These are phyloP conservation scores for Irpex lacteus DNA, from an alignment of 1,284 basidiomycete species.

Conservation along the genomic window DNA sequence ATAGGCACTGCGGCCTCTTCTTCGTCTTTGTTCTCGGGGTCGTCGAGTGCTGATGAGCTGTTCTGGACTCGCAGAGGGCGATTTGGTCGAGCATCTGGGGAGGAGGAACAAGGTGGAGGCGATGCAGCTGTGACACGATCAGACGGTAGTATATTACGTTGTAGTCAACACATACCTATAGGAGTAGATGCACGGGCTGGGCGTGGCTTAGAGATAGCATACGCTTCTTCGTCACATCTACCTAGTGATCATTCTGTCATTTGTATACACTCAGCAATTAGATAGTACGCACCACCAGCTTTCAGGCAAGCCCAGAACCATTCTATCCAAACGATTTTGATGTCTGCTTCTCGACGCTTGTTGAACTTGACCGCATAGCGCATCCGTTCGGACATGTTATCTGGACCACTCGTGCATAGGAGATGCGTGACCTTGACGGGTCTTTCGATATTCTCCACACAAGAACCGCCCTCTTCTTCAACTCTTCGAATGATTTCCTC, in stretches of 20 bases:
- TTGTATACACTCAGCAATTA: neutral
- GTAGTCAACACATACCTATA: constrained; percentile 8
- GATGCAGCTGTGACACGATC: constrained; percentile 7
- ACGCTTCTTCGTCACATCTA: constrained; percentile 50
- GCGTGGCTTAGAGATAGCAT: constrained; percentile 55
- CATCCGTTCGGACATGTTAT: constrained; percentile 64
- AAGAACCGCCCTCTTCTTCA: constrained; percentile 51
- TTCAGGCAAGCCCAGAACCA: constrained; percentile 83
- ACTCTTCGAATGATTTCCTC: constrained; percentile 56
- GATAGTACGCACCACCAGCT: constrained; percentile 50
- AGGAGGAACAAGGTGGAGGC: constrained; percentile 13
- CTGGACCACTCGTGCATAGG: constrained; percentile 44
- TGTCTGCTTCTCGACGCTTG: constrained; percentile 55
- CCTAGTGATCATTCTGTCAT: constrained; percentile 27
- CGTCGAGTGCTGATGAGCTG: neutral
- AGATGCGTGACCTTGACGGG: constrained; percentile 71
- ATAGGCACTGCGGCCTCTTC: constrained; percentile 54
- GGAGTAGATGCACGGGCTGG: constrained; percentile 44
- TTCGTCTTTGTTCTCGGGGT: constrained; percentile 30
- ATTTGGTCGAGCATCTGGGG: constrained; percentile 5
- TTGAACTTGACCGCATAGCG: constrained; percentile 69
- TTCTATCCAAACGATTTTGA: constrained; percentile 78
- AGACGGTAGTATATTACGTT: neutral
- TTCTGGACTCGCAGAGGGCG: neutral
- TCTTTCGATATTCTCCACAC: constrained; percentile 60